Evolutionary conservation across 2,329 filamentous ascomycete genomes (phyloP).

Genomic region (Sporothrix mexicana): DNA sequence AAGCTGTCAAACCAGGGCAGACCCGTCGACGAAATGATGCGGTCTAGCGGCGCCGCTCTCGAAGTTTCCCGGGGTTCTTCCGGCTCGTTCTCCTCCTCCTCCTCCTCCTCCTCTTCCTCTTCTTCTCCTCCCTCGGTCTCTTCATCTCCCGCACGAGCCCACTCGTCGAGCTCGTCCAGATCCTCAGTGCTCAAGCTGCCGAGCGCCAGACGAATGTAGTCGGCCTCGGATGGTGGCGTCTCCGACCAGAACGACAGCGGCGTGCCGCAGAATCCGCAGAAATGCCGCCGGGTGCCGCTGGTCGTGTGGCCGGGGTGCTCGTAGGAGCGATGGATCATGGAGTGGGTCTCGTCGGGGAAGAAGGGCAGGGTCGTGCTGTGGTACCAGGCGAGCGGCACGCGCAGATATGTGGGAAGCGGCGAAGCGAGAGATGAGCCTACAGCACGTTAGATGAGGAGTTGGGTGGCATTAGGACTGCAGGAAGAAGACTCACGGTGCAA

Average conservation of each 20-base stretch:
- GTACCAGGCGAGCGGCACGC: constrained; percentile 82
- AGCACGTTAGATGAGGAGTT: not conserved
- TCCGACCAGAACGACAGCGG: constrained; percentile 85
- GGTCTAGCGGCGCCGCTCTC: constrained; percentile 48
- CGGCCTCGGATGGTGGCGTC: constrained; percentile 69
- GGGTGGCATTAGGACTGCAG: not conserved
- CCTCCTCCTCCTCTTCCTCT: constrained; percentile 45
- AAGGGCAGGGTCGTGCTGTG: constrained; percentile 75
- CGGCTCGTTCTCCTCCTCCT: not conserved
- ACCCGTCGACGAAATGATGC: constrained; percentile 58
- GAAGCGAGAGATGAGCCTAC: constrained; percentile 70
- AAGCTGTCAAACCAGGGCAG: constrained; percentile 87
- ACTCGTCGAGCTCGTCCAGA: constrained; percentile 72
- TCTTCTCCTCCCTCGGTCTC: constrained; percentile 42
- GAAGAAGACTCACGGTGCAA: constrained; percentile 67
- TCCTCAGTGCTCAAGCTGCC: constrained; percentile 76
- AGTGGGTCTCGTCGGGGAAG: constrained; percentile 76
- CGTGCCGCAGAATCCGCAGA: constrained; percentile 92
- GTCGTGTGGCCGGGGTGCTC: constrained; percentile 49
- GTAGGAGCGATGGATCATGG: constrained; percentile 70
- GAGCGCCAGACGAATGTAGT: constrained; percentile 82
- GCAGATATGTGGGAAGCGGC: constrained; percentile 79
- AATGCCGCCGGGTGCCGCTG: constrained; percentile 70
- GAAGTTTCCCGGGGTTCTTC: not conserved
- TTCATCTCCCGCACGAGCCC: constrained; percentile 55